Evolutionary conservation across 768 basidiomycete genomes (phyloP), one percentile per base, ranked within the genome.

Genomic region (Cystofilobasidium bisporidii): DNA sequence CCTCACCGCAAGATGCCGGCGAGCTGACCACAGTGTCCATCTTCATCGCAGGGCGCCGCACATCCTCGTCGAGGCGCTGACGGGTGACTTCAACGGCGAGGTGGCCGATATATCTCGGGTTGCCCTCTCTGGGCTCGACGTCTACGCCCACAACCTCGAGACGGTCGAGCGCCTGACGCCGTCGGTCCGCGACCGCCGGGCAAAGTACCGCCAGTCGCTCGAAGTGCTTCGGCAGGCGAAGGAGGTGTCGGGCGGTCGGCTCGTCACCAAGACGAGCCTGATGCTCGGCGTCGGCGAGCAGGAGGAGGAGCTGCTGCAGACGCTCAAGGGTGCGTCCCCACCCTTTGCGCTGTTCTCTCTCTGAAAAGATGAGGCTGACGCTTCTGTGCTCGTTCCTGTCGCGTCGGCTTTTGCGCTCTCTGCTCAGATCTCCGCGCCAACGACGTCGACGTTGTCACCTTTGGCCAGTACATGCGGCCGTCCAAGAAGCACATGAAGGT

Each of bases 401-500:
- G 40, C 32, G 20, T 3, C 22, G 10, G 10, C 26, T 40, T 32
- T 62, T 53, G 22, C 22, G 38, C 30, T 17, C 17, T 57, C 1
- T 47, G 40, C 41, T 28, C 75, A 98, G 96, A 94, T 71, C 82
- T 98, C 10, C 87, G 94, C 53, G 86, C 86, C 71, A 80, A 85
- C 56, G 83, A 91, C 71, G 93, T 98, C 55, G 94, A 98, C 74
- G 94, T 99, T 9, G 91, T 99, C 33, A 99, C 96, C 1, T 98
- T 99, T 75, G 96, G 96, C 2, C 96, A 99, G 79, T 99, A 99
- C 78, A 98, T 99, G 96, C 87, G 96, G 59, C 96, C 96, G 10
- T 97, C 96, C 12, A 98, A 98, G 78, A 84, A 86, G 33, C 96
- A 99, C 78, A 98, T 99, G 96, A 99, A 98, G 78, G 96, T 99